Evolutionary conservation across 352 stramenopile species (phyloP).

Genomic region (Phytophthora brassicae): DNA sequence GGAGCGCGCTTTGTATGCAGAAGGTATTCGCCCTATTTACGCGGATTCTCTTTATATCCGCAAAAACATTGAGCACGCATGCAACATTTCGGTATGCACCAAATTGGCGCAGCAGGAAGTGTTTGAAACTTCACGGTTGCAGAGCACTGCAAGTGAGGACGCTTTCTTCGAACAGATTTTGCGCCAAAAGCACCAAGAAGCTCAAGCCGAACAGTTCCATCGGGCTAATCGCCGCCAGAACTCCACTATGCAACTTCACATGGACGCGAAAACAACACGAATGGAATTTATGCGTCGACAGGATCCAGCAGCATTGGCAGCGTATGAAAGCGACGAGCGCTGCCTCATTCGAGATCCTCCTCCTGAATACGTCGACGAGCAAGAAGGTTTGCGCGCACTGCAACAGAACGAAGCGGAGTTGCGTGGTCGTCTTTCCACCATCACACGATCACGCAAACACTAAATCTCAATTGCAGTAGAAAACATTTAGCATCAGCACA

Average conservation of each 20-base stretch:
- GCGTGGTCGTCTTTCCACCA: conserved; percentile 55
- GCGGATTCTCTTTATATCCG: conserved; percentile 75
- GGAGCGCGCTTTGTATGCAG: conserved; percentile 58
- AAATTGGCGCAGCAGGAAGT: conserved; percentile 65
- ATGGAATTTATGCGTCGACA: conserved; percentile 69
- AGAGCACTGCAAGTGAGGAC: conserved; percentile 28
- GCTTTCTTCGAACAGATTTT: conserved; percentile 59
- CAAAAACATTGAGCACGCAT: conserved; percentile 71
- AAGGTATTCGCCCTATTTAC: conserved; percentile 70
- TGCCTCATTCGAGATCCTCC: conserved; percentile 51
- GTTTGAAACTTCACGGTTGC: conserved; percentile 23
- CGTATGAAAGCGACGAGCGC: conserved; percentile 47
- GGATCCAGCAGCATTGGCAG: conserved; percentile 54
- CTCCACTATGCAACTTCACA: conserved; percentile 73
- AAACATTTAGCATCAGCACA: neutral
- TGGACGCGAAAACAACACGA: conserved; percentile 73
- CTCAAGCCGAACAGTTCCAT: conserved; percentile 59
- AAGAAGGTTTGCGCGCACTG: conserved; percentile 41
- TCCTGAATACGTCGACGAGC: conserved; percentile 46
- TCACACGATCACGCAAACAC: conserved; percentile 29
- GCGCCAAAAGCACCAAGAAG: conserved; percentile 68
- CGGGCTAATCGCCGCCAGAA: conserved; percentile 58
- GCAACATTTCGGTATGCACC: conserved; percentile 65
- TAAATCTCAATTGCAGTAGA: conserved; percentile 1
- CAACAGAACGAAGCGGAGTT: conserved; percentile 59